A percentile compares a stretch with the other conserved stretches of the same genome.
Conservation (phyloP, 148 eudicot genomes). For the Diospyros lotus region DNA sequence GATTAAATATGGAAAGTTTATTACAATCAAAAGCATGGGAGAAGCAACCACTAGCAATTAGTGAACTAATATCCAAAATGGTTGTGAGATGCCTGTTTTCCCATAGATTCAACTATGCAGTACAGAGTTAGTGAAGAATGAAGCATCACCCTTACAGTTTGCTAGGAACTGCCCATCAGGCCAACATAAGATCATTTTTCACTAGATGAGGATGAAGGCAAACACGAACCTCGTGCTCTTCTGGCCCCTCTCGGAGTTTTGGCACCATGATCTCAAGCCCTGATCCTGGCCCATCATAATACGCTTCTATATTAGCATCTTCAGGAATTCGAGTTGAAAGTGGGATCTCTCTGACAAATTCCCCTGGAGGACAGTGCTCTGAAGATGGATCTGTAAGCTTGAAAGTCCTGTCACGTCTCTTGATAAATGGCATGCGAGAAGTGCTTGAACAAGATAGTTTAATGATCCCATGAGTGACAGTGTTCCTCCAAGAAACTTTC, state of each 20-base stretch:
- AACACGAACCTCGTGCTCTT: conserved; percentile 57
- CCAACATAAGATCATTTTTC: conserved; percentile 24
- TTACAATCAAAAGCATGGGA: conserved; percentile 14
- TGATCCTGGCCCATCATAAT: conserved; percentile 42
- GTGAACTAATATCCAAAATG: background rate
- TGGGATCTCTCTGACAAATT: conserved; percentile 52
- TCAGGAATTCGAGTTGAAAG: conserved; percentile 56
- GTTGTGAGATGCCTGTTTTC: conserved; percentile 6
- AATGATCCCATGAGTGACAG: conserved; percentile 46
- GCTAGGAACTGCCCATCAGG: background rate
- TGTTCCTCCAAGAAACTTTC: conserved; percentile 57
- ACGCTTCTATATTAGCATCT: conserved; percentile 58
- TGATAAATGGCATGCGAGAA: conserved; percentile 35
- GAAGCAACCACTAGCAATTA: conserved; percentile 12
- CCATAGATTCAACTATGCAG: conserved; percentile 5
- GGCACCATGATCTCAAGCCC: conserved; percentile 55
- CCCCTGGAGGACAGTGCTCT: conserved; percentile 63
- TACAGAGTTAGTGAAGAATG: conserved; percentile 13
- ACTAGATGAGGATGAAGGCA: conserved; percentile 47
- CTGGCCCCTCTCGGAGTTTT: conserved; percentile 41
- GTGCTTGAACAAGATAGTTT: conserved; percentile 48
- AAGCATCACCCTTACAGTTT: conserved; percentile 14
- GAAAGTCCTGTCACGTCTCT: conserved; percentile 43
- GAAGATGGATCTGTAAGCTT: conserved; percentile 45
- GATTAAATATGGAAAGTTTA: background rate